phyloP scores from a whole-genome alignment of 805 yeast species.

The Ogataea ganodermae region DNA sequence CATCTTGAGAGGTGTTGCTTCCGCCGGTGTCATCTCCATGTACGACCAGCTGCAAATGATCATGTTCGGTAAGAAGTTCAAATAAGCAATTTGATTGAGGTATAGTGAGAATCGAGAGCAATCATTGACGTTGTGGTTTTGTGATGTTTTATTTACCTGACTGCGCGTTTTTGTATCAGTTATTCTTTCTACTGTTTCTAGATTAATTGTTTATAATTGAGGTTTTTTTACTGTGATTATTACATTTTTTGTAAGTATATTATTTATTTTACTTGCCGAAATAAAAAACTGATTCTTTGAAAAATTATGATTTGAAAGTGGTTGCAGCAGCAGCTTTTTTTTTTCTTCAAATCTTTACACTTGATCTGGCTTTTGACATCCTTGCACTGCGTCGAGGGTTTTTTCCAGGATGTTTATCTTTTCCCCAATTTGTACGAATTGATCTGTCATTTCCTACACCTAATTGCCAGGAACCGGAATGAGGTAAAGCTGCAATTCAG shows the following conservation, averaged over 20 bases:
- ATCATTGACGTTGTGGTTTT: neutral
- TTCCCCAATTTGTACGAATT: slow-evolving; percentile 1
- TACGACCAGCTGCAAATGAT: slow-evolving; percentile 96
- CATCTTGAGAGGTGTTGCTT: slow-evolving; percentile 99
- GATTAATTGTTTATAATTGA: slow-evolving; percentile 12
- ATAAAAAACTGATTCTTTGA: neutral
- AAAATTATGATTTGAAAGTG: neutral
- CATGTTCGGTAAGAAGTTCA: slow-evolving; percentile 94
- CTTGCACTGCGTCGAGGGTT: slow-evolving; percentile 2
- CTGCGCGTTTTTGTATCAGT: neutral
- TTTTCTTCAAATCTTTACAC: too few relatives aligned
- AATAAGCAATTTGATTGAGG: slow-evolving; percentile 42
- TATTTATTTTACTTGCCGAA: slow-evolving; percentile 9
- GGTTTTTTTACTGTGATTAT: slow-evolving; percentile 5
- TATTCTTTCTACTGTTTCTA: slow-evolving; percentile 6
- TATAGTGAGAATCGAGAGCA: neutral
- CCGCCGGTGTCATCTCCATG: slow-evolving; percentile 98
- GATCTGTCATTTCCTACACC: neutral
- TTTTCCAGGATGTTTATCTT: slow-evolving; percentile 5
- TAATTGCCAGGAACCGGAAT: neutral
- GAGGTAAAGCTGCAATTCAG: too few relatives aligned
- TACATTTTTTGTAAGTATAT: slow-evolving; percentile 13
- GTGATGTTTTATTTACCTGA: neutral
- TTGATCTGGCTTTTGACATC: slow-evolving; percentile 4
- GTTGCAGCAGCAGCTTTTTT: too few relatives aligned